Percentiles rank a stretch among this genome's conserved stretches.
phyloP scores from a whole-genome alignment of 78 protist genomes.

The Dictyostelium firmibasis region DNA sequence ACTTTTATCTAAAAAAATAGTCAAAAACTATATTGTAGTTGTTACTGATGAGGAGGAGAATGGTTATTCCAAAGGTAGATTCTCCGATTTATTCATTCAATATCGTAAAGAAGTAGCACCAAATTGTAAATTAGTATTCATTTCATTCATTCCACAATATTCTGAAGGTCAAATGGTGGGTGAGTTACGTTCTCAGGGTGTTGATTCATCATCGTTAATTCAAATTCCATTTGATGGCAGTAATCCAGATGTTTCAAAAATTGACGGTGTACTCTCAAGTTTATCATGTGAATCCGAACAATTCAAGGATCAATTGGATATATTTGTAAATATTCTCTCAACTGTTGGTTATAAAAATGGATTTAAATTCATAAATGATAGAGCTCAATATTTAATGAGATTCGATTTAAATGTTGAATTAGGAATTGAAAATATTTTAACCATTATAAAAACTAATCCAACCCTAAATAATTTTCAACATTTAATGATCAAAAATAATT shows the following conservation, averaged over 20 bases:
- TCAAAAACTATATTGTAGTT: neutral
- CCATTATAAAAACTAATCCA: neutral
- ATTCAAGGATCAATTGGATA: conserved; percentile 16
- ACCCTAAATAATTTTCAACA: no score
- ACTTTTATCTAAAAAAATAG: neutral
- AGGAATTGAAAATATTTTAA: neutral
- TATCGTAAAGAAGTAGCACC: conserved; percentile 21
- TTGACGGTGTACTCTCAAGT: conserved; percentile 30
- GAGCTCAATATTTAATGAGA: neutral
- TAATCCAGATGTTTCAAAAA: conserved; percentile 49
- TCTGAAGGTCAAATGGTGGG: conserved; percentile 67
- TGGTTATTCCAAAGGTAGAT: neutral
- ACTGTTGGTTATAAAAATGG: neutral
- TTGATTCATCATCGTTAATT: neutral
- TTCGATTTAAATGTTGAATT: neutral
- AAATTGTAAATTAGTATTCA: conserved; percentile 34
- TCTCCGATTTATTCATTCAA: conserved; percentile 1
- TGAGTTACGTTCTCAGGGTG: neutral
- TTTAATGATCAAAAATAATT: neutral
- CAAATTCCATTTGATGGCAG: conserved; percentile 22
- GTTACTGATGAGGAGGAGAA: conserved; percentile 76
- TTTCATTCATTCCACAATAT: conserved; percentile 18
- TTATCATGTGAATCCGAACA: conserved; percentile 39
- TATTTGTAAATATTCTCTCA: neutral
- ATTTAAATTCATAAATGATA: neutral